A percentile compares a stretch with the other conserved stretches of the same genome.
These are phyloP conservation scores for Boletus chippewaensis DNA, from an alignment of 1,284 basidiomycete genomes.

Conservation along the genomic window DNA sequence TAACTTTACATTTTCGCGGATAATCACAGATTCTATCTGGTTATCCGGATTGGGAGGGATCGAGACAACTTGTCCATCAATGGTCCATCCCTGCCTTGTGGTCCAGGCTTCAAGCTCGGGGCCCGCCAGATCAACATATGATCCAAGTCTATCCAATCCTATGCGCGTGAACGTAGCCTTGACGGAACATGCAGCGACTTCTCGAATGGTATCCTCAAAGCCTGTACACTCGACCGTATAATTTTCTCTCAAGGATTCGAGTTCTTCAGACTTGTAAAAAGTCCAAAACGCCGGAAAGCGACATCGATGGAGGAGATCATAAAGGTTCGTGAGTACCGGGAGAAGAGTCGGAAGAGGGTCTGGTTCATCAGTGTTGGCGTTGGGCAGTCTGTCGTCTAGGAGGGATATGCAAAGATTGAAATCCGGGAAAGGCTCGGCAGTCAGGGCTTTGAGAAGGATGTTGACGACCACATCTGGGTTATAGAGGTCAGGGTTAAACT, in stretches of 20 bases:
- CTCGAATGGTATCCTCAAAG: conserved; percentile 75
- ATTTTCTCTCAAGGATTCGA: conserved; percentile 72
- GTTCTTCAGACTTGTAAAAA: conserved; percentile 58
- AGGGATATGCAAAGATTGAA: conserved; percentile 92
- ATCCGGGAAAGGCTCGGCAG: conserved; percentile 79
- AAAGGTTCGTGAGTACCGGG: conserved; percentile 68
- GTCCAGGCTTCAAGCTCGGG: conserved; percentile 61
- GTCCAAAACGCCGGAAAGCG: conserved; percentile 90
- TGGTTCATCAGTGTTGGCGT: conserved; percentile 64
- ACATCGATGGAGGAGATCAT: conserved; percentile 77
- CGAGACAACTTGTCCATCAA: conserved; percentile 59
- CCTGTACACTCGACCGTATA: conserved; percentile 78
- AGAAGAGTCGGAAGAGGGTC: conserved; percentile 73
- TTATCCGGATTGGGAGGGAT: conserved; percentile 91
- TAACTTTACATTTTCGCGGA: conserved; percentile 85
- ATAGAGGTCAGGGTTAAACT: conserved; percentile 92
- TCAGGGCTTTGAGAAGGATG: conserved; percentile 89
- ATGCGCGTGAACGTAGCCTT: conserved; percentile 77
- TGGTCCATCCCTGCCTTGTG: conserved; percentile 67
- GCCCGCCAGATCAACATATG: conserved; percentile 70
- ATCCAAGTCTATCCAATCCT: conserved; percentile 57
- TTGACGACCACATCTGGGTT: conserved; percentile 91
- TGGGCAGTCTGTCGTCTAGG: conserved; percentile 66
- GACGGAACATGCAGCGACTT: conserved; percentile 71
- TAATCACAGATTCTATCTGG: conserved; percentile 89